These are phyloP conservation scores for Talaromyces sp. DNA, from an alignment of 2,329 filamentous ascomycete genomes.

Conservation along the genomic window DNA sequence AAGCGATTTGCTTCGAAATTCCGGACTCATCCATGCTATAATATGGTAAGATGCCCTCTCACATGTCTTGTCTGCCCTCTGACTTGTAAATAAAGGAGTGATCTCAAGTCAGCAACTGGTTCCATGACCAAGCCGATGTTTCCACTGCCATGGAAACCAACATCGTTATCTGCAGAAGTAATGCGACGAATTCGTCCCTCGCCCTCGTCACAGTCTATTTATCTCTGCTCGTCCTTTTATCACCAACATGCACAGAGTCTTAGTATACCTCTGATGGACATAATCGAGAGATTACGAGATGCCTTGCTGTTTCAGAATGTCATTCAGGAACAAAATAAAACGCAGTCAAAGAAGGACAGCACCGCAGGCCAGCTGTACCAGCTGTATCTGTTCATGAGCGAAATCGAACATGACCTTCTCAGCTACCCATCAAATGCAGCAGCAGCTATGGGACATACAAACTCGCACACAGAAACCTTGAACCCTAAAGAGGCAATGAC, in stretches of 20 bases:
- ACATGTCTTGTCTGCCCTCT: neutral
- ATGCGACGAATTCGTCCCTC: conserved; percentile 25
- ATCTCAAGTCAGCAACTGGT: conserved; percentile 30
- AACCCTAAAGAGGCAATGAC: conserved; percentile 26
- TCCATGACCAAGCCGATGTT: conserved; percentile 30
- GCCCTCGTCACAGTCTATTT: conserved; percentile 18
- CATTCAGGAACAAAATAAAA: conserved; percentile 17
- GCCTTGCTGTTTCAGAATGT: conserved; percentile 29
- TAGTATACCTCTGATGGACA: conserved; percentile 22
- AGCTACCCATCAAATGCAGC: conserved; percentile 26
- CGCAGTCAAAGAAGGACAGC: conserved; percentile 11
- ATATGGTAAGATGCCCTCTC: conserved; percentile 20
- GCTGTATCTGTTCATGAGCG: conserved; percentile 27
- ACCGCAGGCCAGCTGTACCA: conserved; percentile 25
- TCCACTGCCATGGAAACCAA: conserved; percentile 27
- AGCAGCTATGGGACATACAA: neutral
- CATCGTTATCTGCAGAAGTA: conserved; percentile 23
- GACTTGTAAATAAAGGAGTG: conserved; percentile 18
- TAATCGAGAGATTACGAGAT: conserved; percentile 24
- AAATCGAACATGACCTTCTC: conserved; percentile 34
- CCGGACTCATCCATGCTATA: conserved; percentile 22
- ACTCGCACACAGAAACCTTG: conserved; percentile 1
- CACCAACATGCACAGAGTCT: conserved; percentile 20
- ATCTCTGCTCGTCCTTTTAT: conserved; percentile 23
- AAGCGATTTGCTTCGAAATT: conserved; percentile 19